Base-by-base conservation (phyloP, 2,329 filamentous ascomycete species). In the Phyllosticta capitalensis region DNA sequence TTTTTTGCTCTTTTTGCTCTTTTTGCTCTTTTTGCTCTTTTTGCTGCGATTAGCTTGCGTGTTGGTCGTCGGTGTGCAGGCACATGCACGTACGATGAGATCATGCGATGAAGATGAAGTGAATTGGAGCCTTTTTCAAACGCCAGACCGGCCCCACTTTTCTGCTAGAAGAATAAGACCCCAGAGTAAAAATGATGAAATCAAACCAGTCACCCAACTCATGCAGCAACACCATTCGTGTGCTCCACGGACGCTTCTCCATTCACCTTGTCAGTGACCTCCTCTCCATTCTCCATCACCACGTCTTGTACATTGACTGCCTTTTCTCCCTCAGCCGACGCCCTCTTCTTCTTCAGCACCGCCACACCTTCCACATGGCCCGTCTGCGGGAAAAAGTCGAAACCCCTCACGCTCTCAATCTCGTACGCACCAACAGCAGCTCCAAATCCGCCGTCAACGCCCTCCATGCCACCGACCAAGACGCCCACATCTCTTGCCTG, bases 361-460 rank as follows among this genome's bases (percentile, higher is more conserved):
- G 83, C 83, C 58, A 86, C 81, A 14, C 83, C 82, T 68, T 87
- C 84, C 1, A 87, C 84, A 78, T 87, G 84, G 7, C 83, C 81
- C 28, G 84, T 87, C 73, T 97, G 92, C 12, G 94, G 94, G 75
- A 99, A 99, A 74, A 99, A 97, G 71, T 99, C 94, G 69, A 97
- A 97, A 0, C 92, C 94, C 54, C 88, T 81, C 53, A 99, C 74
- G 69, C 89, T 95, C 79, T 97, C 92, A 70, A 99, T 89, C 72
- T 87, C 84, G 74, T 96, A 99, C 60, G 69, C 67, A 9, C 71
- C 73, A 54, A 75, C 72, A 64, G 66, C 76, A 67, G 20, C 63
- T 12, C 66, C 70, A 62, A 62, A 70, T 14, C 71, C 66, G 51
- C 67, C 69, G 64, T 75, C 69, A 19, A 73, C 67, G 17, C 72